Conservation (phyloP, 768 basidiomycete species). For the Hemileccinum rubropunctum region DNA sequence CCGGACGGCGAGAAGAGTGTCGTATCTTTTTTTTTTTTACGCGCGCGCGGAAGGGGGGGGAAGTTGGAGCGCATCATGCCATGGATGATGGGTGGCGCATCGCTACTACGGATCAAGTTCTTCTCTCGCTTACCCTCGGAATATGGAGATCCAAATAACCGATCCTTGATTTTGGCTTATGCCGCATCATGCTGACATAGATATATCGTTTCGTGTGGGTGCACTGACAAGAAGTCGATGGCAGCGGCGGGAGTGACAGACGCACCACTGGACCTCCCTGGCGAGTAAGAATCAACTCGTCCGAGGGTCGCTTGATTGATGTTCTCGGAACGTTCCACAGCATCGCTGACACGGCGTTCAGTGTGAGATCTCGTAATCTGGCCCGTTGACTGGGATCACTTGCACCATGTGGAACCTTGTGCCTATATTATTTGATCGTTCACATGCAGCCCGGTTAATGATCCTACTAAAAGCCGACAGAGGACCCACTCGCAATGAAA, state of each 20-base stretch:
- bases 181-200: no score
- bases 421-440: constrained; percentile 1
- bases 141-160: neutral
- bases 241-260: no score
- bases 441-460: neutral
- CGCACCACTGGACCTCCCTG: no score
- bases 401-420: neutral
- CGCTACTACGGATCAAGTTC: constrained; percentile 8
- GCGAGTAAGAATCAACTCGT: neutral
- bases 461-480: neutral
- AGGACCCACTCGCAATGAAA: no score
- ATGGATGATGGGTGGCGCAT: neutral
- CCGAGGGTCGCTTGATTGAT: neutral
- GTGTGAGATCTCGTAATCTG: neutral
- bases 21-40: neutral
- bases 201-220: no score
- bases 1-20: no score
- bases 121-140: constrained; percentile 13
- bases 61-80: constrained; percentile 6
- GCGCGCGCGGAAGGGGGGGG: neutral
- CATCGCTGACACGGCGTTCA: neutral
- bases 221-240: no score
- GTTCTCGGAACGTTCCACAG: neutral
- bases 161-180: neutral
- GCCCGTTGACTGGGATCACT: neutral